These are phyloP conservation scores for Papilionanthe hybrid DNA, from an alignment of 116 monocot species.

Conservation along the genomic window DNA sequence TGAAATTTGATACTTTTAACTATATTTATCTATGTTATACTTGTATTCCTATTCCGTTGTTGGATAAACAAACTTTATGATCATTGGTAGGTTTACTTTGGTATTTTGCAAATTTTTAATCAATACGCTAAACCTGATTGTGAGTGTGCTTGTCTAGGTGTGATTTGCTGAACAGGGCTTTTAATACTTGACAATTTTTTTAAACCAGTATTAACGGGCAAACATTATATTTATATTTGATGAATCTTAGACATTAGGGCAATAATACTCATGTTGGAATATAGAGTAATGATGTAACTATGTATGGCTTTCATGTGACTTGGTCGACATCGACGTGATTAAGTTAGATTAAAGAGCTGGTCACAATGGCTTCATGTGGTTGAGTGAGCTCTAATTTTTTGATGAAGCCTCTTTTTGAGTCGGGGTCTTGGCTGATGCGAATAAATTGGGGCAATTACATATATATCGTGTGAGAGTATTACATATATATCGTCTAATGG, in stretches of 20 bases:
- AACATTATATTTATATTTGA: background rate
- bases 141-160: background rate
- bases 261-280: too few relatives aligned
- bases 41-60: background rate
- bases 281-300: too few relatives aligned
- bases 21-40: background rate
- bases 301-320: too few relatives aligned
- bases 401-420: too few relatives aligned
- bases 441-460: too few relatives aligned
- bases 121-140: background rate
- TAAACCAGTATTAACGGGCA: background rate
- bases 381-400: too few relatives aligned
- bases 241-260: background rate
- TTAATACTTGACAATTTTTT: background rate
- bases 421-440: too few relatives aligned
- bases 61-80: background rate
- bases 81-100: background rate
- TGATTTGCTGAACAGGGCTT: background rate
- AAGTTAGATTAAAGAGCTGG: too few relatives aligned
- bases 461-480: too few relatives aligned
- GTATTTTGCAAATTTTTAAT: background rate
- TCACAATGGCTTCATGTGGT: too few relatives aligned
- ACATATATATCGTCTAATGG: too few relatives aligned
- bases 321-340: too few relatives aligned
- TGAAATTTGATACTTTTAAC: background rate